Base-by-base conservation (phyloP, 1,139 yeast species). In the Pichia cactophila region DNA sequence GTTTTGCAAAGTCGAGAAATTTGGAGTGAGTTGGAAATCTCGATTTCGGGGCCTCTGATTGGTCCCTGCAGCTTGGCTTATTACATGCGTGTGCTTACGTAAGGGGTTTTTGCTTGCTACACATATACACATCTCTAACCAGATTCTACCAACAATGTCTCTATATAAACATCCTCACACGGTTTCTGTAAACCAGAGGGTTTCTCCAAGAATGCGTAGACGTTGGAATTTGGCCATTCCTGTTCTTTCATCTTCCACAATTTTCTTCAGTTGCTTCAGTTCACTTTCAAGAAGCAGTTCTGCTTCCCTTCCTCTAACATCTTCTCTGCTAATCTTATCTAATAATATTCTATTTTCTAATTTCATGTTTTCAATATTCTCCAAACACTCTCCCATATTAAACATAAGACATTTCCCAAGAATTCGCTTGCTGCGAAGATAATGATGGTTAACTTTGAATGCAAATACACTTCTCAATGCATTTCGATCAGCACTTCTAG, bases 401-500 rank as follows among this genome's bases (percentile, higher is more conserved):
- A 80, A 81, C 56, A 85, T 75, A 36, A 82, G 61, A 50, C 77
- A 77, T 51, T 81, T 81, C 46, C 72, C 69, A 56, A 82, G 61
- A 28, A 58, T 44, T 4, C 49, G 41, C 11, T 51, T 45, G 2
- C 60, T 55, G 36, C 75, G 70, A 33, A 70, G 66, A 52, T 73
- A 73, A 48, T 80, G 80, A 20, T 41, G 45, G 29, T 49, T 51
- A 43, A 48, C 33, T 63, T 88, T 78, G 74, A 88, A 92, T 44
- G 92, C 74, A 62, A 81, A 92, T 43, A 85, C 84, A 1, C 97
- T 84, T 58, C 95, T 81, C 41, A 88, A 82, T 0, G 97, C 96
- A 2, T 96, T 92, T 56, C 98, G 75, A 64, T 90, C 97, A 33
- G 83, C 84, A 36, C 95, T 84, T 61, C 94, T 78, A 9, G 98